Percentiles rank a stretch among this genome's conserved stretches.
Evolutionary conservation across 129 eudicot species (phyloP).

Genomic region (Flaveria bidentis): DNA sequence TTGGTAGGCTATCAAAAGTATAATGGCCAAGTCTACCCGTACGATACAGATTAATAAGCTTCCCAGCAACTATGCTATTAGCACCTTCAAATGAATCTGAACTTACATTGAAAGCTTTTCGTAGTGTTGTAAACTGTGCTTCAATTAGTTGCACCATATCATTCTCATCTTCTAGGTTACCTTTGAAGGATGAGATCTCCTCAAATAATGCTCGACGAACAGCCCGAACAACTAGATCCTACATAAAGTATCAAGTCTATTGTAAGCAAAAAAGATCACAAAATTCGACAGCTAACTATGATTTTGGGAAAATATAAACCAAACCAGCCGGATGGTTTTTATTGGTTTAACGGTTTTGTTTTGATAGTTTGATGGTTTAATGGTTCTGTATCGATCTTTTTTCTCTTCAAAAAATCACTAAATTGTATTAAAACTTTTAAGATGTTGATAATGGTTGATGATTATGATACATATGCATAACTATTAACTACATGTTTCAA

Average conservation of each 20-base stretch:
- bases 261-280: neutral
- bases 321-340: neutral
- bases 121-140: conserved; percentile 39
- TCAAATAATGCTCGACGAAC: conserved; percentile 59
- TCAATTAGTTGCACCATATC: conserved; percentile 48
- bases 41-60: conserved; percentile 67
- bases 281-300: neutral
- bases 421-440: neutral
- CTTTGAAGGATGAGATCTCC: conserved; percentile 48
- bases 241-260: conserved; percentile 15
- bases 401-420: neutral
- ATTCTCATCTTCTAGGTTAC: conserved; percentile 42
- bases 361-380: neutral
- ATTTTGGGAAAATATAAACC: neutral
- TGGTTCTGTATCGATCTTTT: neutral
- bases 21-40: conserved; percentile 90
- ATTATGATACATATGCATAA: neutral
- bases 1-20: conserved; percentile 51
- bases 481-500: neutral
- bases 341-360: neutral
- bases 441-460: neutral
- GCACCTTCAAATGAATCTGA: conserved; percentile 38
- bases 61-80: conserved; percentile 45
- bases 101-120: conserved; percentile 46
- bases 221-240: conserved; percentile 61